These are phyloP conservation scores for Phaffomyces thermotolerans DNA, from an alignment of 805 yeast species.

Conservation along the genomic window DNA sequence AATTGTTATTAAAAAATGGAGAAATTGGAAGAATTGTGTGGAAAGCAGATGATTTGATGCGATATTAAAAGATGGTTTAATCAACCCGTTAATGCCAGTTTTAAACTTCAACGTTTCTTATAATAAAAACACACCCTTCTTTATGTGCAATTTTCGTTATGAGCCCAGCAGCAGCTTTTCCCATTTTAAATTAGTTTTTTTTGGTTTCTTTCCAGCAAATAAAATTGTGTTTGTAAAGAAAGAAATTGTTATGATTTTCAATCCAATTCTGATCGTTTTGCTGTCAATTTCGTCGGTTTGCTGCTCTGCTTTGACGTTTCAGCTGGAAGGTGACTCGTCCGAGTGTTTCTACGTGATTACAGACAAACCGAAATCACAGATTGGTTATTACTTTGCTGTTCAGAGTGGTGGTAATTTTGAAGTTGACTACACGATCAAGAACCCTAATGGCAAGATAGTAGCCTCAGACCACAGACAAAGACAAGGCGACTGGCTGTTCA, in stretches of 20 bases:
- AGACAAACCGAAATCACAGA: constrained; percentile 46
- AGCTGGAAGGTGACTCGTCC: constrained; percentile 66
- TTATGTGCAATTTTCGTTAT: too few relatives aligned
- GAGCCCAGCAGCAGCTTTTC: too few relatives aligned
- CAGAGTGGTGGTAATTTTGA: constrained; percentile 64
- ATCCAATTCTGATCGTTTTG: background rate
- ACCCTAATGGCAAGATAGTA: constrained; percentile 45
- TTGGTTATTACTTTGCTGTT: constrained; percentile 67
- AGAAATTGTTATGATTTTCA: background rate
- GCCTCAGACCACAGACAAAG: constrained; percentile 47
- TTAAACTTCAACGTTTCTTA: too few relatives aligned
- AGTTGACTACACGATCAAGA: constrained; percentile 52
- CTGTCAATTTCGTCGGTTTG: constrained; percentile 27
- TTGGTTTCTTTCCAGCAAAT: too few relatives aligned
- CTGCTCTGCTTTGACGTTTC: constrained; percentile 65
- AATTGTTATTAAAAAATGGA: too few relatives aligned
- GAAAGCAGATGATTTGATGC: too few relatives aligned
- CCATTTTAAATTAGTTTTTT: too few relatives aligned
- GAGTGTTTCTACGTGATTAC: constrained; percentile 70
- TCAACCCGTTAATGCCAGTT: too few relatives aligned
- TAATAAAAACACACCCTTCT: too few relatives aligned
- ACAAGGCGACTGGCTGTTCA: constrained; percentile 55
- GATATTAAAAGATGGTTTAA: too few relatives aligned
- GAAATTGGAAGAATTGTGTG: too few relatives aligned
- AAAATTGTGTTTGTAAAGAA: too few relatives aligned